Conservation (phyloP, 495 filamentous ascomycete species). For the Geoglossum glabrum region DNA sequence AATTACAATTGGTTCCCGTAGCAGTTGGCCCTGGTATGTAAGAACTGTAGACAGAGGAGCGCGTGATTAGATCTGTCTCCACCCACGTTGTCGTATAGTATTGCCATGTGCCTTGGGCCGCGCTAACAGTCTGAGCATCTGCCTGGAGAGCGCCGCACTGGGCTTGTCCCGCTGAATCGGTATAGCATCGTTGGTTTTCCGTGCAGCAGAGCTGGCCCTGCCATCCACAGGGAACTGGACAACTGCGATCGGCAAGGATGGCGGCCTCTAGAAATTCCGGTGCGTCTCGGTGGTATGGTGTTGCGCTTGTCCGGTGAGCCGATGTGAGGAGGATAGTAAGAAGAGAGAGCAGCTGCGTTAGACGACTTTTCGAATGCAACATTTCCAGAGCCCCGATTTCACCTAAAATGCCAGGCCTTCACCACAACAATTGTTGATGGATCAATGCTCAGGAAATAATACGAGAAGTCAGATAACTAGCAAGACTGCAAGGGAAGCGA, state of each 20-base stretch:
- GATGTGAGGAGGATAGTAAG: constrained; percentile 17
- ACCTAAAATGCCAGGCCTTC: neutral
- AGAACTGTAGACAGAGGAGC: constrained; percentile 47
- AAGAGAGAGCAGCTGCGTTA: constrained; percentile 14
- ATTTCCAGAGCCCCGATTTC: constrained; percentile 3
- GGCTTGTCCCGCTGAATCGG: constrained; percentile 33
- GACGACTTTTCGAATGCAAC: constrained; percentile 10
- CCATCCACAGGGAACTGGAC: constrained; percentile 47
- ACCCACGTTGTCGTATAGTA: constrained; percentile 52
- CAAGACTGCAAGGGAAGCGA: neutral
- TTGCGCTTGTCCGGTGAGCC: constrained; percentile 15
- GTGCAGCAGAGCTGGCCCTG: constrained; percentile 48
- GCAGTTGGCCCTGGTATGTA: constrained; percentile 15
- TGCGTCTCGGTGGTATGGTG: constrained; percentile 16
- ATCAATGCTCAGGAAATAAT: neutral
- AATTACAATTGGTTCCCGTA: constrained; percentile 27
- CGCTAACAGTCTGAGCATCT: constrained; percentile 15
- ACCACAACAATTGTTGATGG: neutral
- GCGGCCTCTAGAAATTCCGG: constrained; percentile 15
- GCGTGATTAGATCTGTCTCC: constrained; percentile 43
- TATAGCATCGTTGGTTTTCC: constrained; percentile 37
- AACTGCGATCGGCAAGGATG: constrained; percentile 30
- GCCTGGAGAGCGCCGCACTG: constrained; percentile 26
- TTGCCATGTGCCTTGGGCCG: constrained; percentile 24
- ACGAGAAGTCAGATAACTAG: neutral